A percentile compares a stretch with the other conserved stretches of the same genome.
Conservation (phyloP, 1,139 yeast genomes). For the Waltiozyma sp. region DNA sequence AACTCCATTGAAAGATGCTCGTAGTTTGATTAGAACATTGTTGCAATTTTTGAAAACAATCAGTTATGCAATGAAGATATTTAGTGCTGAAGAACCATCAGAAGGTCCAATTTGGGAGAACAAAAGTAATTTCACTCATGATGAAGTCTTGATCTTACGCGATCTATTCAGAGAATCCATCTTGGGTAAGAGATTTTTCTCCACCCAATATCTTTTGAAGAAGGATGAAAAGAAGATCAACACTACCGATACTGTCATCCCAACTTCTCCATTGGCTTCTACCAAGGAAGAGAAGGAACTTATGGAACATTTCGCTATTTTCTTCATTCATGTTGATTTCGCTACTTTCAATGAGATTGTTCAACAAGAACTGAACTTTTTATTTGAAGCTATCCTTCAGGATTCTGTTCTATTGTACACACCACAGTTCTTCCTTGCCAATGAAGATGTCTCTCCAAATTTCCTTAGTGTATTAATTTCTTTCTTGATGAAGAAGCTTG, state of each 20-base stretch:
- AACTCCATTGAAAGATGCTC: constrained; percentile 77
- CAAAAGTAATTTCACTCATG: constrained; percentile 59
- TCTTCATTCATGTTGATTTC: constrained; percentile 88
- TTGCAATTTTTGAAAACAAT: constrained; percentile 87
- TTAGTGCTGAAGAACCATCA: constrained; percentile 72
- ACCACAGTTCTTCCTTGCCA: constrained; percentile 89
- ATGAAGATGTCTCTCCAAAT: constrained; percentile 86
- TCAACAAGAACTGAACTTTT: constrained; percentile 64
- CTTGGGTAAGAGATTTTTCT: constrained; percentile 66
- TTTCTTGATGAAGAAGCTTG: constrained; percentile 63
- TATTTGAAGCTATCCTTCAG: constrained; percentile 70
- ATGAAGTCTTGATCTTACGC: constrained; percentile 71
- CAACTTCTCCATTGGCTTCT: constrained; percentile 73
- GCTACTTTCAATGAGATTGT: constrained; percentile 93
- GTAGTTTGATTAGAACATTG: constrained; percentile 76
- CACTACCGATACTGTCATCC: constrained; percentile 62
- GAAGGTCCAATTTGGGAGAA: constrained; percentile 32
- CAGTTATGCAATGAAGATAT: constrained; percentile 78
- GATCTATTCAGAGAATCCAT: constrained; percentile 78
- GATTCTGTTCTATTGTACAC: constrained; percentile 84
- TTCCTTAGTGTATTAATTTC: constrained; percentile 80
- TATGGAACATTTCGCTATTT: constrained; percentile 92
- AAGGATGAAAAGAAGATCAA: constrained; percentile 19
- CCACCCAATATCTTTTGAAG: constrained; percentile 39
- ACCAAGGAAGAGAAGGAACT: constrained; percentile 90